phyloP scores from a whole-genome alignment of 192 early-diverging fungal species.

The Radiomyces spectabilis region DNA sequence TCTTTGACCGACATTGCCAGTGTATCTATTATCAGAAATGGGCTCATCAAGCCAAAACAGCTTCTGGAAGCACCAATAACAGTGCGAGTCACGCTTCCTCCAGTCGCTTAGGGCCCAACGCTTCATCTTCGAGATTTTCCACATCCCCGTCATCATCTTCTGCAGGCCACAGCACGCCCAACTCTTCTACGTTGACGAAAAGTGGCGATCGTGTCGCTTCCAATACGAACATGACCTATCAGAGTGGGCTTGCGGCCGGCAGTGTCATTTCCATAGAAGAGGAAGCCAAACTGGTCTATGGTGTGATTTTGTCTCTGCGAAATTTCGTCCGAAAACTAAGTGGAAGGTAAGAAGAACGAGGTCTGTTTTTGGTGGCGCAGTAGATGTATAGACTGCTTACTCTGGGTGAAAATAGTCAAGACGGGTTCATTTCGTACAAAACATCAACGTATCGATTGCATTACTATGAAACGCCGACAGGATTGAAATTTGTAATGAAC shows the following conservation, averaged over 20 bases:
- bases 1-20: constrained; percentile 90
- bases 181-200: constrained; percentile 13
- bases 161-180: constrained; percentile 9
- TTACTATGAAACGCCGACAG: constrained; percentile 84
- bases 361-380: too few species aligned
- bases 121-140: constrained; percentile 36
- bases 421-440: constrained; percentile 65
- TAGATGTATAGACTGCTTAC: too few species aligned
- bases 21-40: constrained; percentile 85
- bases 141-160: constrained; percentile 19
- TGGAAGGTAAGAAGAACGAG: constrained; percentile 29
- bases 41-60: constrained; percentile 38
- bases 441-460: constrained; percentile 86
- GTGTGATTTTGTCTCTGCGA: constrained; percentile 84
- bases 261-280: constrained; percentile 61
- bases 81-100: constrained; percentile 19
- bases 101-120: constrained; percentile 28
- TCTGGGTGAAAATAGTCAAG: constrained; percentile 34
- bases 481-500: constrained; percentile 82
- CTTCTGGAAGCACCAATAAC: constrained; percentile 27
- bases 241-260: constrained; percentile 32
- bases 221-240: constrained; percentile 17
- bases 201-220: constrained; percentile 10
- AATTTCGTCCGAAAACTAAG: constrained; percentile 84
- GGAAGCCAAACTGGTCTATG: constrained; percentile 93